Evolutionary conservation across 2,329 filamentous ascomycete species (phyloP).

Genomic region (Pestalotiopsis sp.): DNA sequence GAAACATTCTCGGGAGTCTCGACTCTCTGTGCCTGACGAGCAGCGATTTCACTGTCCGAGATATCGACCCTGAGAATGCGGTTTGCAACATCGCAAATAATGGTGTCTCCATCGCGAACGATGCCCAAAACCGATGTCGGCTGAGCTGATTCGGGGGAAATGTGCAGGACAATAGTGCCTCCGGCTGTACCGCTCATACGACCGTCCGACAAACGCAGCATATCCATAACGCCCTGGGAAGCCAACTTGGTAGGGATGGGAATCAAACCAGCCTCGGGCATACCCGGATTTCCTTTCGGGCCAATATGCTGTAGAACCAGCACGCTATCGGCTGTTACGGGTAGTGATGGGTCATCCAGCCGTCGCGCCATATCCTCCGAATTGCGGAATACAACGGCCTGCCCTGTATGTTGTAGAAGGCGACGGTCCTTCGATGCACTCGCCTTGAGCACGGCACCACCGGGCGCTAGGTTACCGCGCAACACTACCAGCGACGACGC

Average conservation of each 20-base stretch:
- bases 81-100: slow-evolving; percentile 76
- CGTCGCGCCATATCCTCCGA: slow-evolving; percentile 75
- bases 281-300: slow-evolving; percentile 88
- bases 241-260: slow-evolving; percentile 76
- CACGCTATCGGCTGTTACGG: slow-evolving; percentile 62
- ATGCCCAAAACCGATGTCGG: slow-evolving; percentile 79
- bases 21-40: slow-evolving; percentile 15
- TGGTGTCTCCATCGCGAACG: slow-evolving; percentile 73
- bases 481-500: slow-evolving; percentile 83
- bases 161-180: slow-evolving; percentile 87
- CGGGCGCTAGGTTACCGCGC: slow-evolving; percentile 79
- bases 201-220: slow-evolving; percentile 85
- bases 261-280: slow-evolving; percentile 78
- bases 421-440: slow-evolving; percentile 78
- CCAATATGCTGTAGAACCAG: slow-evolving; percentile 87
- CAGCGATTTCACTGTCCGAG: slow-evolving; percentile 67
- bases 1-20: slow-evolving; percentile 49
- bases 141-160: slow-evolving; percentile 79
- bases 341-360: slow-evolving; percentile 57
- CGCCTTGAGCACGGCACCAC: slow-evolving; percentile 86
- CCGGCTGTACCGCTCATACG: slow-evolving; percentile 85
- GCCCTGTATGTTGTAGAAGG: slow-evolving; percentile 46
- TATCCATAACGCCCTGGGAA: slow-evolving; percentile 73
- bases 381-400: slow-evolving; percentile 68
- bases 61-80: slow-evolving; percentile 62